These are phyloP conservation scores for Monosporascus sp. DNA, from an alignment of 2,329 filamentous ascomycete species.

Conservation along the genomic window DNA sequence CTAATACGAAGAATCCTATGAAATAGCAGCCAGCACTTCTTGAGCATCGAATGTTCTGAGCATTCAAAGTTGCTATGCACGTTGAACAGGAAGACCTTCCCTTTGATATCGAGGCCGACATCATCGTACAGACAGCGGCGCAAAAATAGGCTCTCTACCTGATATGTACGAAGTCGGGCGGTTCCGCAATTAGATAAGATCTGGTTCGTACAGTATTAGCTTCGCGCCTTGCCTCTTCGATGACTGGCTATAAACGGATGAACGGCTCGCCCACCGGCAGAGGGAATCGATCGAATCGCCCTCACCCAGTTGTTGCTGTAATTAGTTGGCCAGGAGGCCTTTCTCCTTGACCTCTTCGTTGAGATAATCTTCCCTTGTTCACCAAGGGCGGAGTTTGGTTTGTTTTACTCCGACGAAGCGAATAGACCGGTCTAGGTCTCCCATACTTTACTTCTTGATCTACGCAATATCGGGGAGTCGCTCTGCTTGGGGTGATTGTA, in stretches of 20 bases:
- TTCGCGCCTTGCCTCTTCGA: not conserved
- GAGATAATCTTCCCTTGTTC: not conserved
- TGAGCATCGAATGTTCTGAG: not conserved
- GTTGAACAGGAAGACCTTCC: not conserved
- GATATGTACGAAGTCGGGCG: constrained; percentile 4
- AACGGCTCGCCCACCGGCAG: not conserved
- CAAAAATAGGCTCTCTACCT: constrained; percentile 2
- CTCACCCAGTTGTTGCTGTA: too few relatives aligned
- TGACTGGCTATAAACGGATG: not conserved
- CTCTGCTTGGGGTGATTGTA: not conserved
- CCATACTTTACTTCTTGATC: not conserved
- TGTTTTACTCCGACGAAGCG: not conserved
- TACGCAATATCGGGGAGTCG: not conserved
- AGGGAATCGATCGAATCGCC: not conserved
- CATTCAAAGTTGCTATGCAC: not conserved
- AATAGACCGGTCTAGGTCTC: not conserved
- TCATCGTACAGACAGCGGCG: constrained; percentile 13
- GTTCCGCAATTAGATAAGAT: constrained; percentile 4
- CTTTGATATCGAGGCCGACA: constrained; percentile 7
- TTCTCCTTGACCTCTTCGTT: too few relatives aligned
- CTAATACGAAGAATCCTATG: not conserved
- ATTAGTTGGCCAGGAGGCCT: too few relatives aligned
- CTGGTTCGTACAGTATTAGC: not conserved
- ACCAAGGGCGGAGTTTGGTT: not conserved
- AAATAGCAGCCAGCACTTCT: not conserved